Conservation (phyloP, 805 yeast species). For the Yamadazyma sp. region DNA sequence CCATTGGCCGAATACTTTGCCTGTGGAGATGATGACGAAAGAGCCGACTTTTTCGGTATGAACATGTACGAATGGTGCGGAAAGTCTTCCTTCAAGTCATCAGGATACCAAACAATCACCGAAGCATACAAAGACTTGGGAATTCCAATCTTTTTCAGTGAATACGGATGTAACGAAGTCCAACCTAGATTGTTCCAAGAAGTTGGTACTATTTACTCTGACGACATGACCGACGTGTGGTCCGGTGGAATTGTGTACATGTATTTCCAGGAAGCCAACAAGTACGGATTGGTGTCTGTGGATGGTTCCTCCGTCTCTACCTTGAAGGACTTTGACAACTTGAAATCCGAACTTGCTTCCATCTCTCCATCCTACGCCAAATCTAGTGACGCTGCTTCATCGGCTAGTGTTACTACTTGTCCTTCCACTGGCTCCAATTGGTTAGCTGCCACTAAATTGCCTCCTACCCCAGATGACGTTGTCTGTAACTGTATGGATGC, state of each 20-base stretch:
- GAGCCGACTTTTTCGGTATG: slow-evolving; percentile 83
- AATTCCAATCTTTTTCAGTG: slow-evolving; percentile 76
- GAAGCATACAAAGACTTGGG: slow-evolving; percentile 62
- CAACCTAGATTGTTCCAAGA: slow-evolving; percentile 72
- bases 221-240: slow-evolving; percentile 79
- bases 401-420: slow-evolving; percentile 34
- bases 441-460: slow-evolving; percentile 40
- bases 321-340: slow-evolving; percentile 61
- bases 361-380: slow-evolving; percentile 36
- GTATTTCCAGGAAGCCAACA: slow-evolving; percentile 76
- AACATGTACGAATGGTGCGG: slow-evolving; percentile 94
- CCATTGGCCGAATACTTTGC: slow-evolving; percentile 71
- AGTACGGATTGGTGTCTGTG: slow-evolving; percentile 70
- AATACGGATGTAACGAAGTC: slow-evolving; percentile 76
- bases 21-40: slow-evolving; percentile 64
- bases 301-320: slow-evolving; percentile 52
- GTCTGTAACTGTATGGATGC: slow-evolving; percentile 38
- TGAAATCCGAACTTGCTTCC: slow-evolving; percentile 54
- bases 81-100: slow-evolving; percentile 49
- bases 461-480: slow-evolving; percentile 43
- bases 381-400: slow-evolving; percentile 21
- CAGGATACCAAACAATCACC: slow-evolving; percentile 70
- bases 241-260: slow-evolving; percentile 88
- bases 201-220: slow-evolving; percentile 61
- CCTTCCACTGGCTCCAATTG: slow-evolving; percentile 35